Evolutionary conservation across 2,329 filamentous ascomycete species (phyloP), one percentile per base, ranked within the genome.

Genomic region (Phaeophleospora eucalypticola): DNA sequence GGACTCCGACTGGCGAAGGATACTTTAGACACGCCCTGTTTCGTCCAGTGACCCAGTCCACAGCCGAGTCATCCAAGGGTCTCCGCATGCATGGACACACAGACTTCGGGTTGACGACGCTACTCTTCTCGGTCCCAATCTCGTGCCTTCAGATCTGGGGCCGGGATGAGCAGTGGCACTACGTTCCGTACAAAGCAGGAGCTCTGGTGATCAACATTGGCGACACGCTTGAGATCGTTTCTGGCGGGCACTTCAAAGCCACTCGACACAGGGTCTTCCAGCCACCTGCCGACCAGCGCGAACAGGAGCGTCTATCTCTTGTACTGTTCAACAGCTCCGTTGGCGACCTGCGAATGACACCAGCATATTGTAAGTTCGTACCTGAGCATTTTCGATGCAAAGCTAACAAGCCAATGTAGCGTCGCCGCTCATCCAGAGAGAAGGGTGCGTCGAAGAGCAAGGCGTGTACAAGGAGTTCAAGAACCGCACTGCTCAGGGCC

Each of bases 401-500:
- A 9, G 36, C 34, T 41, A 32, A 27, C n/a, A 15, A 19, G 16
- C 4, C 27, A n/a, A 32, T 15, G 27, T 17, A 42, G 65, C 62
- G 4, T 70, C 68, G 2, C 67, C 66, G 1, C 53, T 71, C 1
- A 65, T 71, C 17, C 66, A 68, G 21, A 58, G 68, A 4, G 68
- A 74, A 50, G 73, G 71, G 27, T 74, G 69, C 15, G 62, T 75
- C 20, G 57, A 68, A 21, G 65, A 69, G 3, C 71, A 74, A 53
- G 72, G 71, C 2, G 66, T 75, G 3, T 75, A 72, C 57, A 68
- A 66, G 32, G 70, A 73, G 36, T 75, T 73, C 60, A 72, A 71
- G 57, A 64, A 60, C 15, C 66, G 69, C 15, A 74, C 68, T 0
- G 60, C 62, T 1, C 49, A 67, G 34, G 72, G 70, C 4, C 53